Percentiles rank a stretch among this genome's conserved stretches.
Evolutionary conservation across 2,329 filamentous ascomycete genomes (phyloP).

Genomic region (Drechslerella coelobrocha): DNA sequence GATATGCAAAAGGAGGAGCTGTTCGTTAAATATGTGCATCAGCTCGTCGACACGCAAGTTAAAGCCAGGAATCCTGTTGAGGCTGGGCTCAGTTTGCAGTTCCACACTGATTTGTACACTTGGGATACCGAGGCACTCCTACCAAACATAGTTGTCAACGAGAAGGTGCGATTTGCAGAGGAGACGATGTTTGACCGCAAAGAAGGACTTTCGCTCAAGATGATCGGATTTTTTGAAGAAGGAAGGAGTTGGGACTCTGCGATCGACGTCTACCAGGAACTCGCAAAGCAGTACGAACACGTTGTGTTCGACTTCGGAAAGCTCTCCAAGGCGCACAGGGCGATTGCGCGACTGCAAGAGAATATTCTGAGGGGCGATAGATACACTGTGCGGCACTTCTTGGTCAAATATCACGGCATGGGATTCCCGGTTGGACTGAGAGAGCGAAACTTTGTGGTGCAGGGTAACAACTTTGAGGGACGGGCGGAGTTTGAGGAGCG

Average conservation of each 20-base stretch:
- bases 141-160: conserved; percentile 61
- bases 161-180: conserved; percentile 72
- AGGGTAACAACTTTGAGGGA: conserved; percentile 78
- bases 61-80: conserved; percentile 80
- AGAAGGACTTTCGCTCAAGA: conserved; percentile 88
- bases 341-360: conserved; percentile 92
- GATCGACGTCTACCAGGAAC: conserved; percentile 84
- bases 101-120: conserved; percentile 90
- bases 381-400: conserved; percentile 83
- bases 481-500: conserved; percentile 84
- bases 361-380: conserved; percentile 81
- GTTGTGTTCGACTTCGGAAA: conserved; percentile 92
- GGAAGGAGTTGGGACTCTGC: conserved; percentile 94
- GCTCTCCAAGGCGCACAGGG: conserved; percentile 83
- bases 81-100: conserved; percentile 83
- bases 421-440: conserved; percentile 81
- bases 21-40: conserved; percentile 93
- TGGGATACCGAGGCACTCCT: conserved; percentile 68
- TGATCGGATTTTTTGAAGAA: conserved; percentile 93
- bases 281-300: conserved; percentile 87
- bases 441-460: conserved; percentile 92
- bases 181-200: conserved; percentile 92
- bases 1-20: conserved; percentile 98
- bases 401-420: conserved; percentile 85
- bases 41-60: conserved; percentile 79